phyloP scores from a whole-genome alignment of 139 green algal genomes.

The Raphidocelis subcapitata region DNA sequence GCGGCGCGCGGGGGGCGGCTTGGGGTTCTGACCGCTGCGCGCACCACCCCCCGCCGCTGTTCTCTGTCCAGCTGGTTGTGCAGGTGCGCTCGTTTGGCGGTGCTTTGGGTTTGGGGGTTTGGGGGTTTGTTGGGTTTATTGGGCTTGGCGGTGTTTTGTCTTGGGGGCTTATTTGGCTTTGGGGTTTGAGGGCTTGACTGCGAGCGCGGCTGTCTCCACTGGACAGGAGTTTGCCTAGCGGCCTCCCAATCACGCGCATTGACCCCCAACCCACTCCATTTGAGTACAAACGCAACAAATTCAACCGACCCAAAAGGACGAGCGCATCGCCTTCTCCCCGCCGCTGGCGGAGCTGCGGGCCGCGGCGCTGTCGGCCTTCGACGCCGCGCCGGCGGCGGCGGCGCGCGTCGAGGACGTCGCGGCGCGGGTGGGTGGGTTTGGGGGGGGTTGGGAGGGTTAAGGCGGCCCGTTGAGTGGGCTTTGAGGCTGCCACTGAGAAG shows the following conservation, averaged over 20 bases:
- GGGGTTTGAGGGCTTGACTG: no score
- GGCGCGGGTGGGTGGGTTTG: constrained; percentile 16
- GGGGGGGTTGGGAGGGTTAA: not conserved
- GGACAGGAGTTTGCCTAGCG: no score
- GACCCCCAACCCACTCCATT: not conserved
- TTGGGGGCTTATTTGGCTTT: no score
- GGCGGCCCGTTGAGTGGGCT: not conserved
- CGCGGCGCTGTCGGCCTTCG: constrained; percentile 45
- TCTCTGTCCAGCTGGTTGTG: constrained; percentile 49
- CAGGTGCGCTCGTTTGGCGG: no score
- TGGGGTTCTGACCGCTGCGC: constrained; percentile 43
- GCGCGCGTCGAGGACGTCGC: constrained; percentile 21
- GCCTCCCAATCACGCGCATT: no score
- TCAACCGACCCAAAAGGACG: constrained; percentile 12
- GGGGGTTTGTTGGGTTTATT: no score
- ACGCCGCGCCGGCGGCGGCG: constrained; percentile 51
- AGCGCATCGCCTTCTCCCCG: constrained; percentile 43
- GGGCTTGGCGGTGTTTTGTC: no score
- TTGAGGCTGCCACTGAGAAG: not conserved
- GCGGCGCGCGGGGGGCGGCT: not conserved
- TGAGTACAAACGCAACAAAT: constrained; percentile 4
- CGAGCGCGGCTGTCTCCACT: no score
- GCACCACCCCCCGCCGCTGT: constrained; percentile 51
- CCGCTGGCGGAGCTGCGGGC: constrained; percentile 49
- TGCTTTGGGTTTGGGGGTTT: no score